Evolutionary conservation across 2,329 filamentous ascomycete species (phyloP).

Genomic region (Hyphodiscus sp.): DNA sequence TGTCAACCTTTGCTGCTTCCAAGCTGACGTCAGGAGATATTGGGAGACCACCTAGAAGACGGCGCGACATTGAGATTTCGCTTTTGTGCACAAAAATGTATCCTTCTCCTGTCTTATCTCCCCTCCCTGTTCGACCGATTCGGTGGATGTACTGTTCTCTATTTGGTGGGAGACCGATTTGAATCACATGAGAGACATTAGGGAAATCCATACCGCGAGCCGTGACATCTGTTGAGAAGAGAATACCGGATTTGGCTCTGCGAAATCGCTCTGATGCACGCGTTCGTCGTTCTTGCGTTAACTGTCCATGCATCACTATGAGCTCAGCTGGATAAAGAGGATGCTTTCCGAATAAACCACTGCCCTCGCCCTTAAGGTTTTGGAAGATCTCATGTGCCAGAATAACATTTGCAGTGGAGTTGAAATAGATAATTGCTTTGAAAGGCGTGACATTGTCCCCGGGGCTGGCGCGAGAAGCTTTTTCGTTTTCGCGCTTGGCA

Average conservation of each 20-base stretch:
- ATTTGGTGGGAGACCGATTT: conserved; percentile 57
- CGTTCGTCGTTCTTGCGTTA: conserved; percentile 65
- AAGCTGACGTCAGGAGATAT: conserved; percentile 23
- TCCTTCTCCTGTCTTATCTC: conserved; percentile 65
- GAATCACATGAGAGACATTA: conserved; percentile 70
- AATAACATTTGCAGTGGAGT: conserved; percentile 66
- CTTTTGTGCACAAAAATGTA: conserved; percentile 23
- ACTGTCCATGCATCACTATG: conserved; percentile 67
- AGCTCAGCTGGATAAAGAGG: conserved; percentile 25
- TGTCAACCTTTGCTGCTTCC: conserved; percentile 25
- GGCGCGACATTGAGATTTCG: conserved; percentile 17
- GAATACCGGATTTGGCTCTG: conserved; percentile 48
- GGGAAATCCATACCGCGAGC: conserved; percentile 82
- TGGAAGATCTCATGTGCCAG: conserved; percentile 52
- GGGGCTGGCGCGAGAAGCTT: conserved; percentile 7
- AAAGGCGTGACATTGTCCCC: conserved; percentile 42
- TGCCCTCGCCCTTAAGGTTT: conserved; percentile 15
- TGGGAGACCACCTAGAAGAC: conserved; percentile 24
- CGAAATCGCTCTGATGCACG: conserved; percentile 68
- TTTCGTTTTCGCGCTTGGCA: conserved; percentile 33
- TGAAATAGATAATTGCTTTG: conserved; percentile 92
- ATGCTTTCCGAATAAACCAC: conserved; percentile 18
- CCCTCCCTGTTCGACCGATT: conserved; percentile 69
- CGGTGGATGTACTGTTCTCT: conserved; percentile 71
- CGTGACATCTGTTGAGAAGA: conserved; percentile 76